Conservation (phyloP, 2,329 filamentous ascomycete species). For the Thelonectria olida region DNA sequence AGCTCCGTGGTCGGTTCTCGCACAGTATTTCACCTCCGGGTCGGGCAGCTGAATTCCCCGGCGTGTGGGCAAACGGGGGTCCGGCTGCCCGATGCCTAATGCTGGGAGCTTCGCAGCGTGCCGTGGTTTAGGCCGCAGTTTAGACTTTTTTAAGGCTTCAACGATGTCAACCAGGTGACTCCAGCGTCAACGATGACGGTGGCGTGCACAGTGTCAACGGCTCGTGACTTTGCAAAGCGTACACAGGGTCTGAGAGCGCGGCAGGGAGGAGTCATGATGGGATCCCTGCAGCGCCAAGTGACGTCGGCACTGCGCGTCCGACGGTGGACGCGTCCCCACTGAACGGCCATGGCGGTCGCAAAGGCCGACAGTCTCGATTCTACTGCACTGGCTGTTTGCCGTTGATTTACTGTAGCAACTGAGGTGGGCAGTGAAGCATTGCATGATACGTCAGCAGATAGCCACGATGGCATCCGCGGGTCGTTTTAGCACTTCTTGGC, state of each 20-base stretch:
- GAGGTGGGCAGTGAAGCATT: slow-evolving; percentile 1
- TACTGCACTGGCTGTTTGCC: too few species aligned
- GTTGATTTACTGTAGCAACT: not conserved
- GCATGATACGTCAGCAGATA: slow-evolving; percentile 15
- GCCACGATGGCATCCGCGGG: slow-evolving; percentile 6
- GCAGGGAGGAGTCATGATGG: not conserved
- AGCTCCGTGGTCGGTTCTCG: not conserved
- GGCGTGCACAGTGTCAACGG: not conserved
- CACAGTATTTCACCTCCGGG: slow-evolving; percentile 6
- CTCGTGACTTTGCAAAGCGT: too few species aligned
- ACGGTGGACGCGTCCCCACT: not conserved
- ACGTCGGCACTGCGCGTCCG: slow-evolving; percentile 19
- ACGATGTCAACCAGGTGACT: too few species aligned
- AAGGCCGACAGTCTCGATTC: too few species aligned
- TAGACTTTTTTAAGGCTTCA: too few species aligned
- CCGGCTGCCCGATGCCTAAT: too few species aligned
- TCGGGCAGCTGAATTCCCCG: not conserved
- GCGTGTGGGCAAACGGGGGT: too few species aligned
- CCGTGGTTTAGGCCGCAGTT: too few species aligned
- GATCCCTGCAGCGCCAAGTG: slow-evolving; percentile 8
- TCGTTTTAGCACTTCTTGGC: not conserved
- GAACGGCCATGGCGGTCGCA: too few species aligned
- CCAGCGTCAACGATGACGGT: too few species aligned
- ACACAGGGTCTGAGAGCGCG: too few species aligned
- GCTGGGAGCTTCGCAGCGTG: too few species aligned